Conservation (phyloP, 106 monocot genomes). For the Apostasia ramifera region DNA sequence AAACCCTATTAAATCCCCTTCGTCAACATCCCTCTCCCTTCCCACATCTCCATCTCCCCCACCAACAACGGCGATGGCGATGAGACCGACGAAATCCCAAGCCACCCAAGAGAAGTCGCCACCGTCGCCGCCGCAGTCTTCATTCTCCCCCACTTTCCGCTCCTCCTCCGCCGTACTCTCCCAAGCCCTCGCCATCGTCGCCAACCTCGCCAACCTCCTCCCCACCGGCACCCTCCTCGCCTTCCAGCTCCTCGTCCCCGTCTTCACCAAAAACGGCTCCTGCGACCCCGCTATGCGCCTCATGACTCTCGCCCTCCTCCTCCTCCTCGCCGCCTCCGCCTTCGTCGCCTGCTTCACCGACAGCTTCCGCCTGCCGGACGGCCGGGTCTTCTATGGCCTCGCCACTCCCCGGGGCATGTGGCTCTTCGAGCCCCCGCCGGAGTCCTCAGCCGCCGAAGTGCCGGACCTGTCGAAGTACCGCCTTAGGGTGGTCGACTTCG, state of each 20-base stretch:
- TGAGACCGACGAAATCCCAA: no score
- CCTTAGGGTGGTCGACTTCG: slow-evolving; percentile 41
- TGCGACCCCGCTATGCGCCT: slow-evolving; percentile 50
- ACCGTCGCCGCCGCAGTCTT: slow-evolving; percentile 5
- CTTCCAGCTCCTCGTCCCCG: slow-evolving; percentile 69
- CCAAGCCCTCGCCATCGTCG: slow-evolving; percentile 46
- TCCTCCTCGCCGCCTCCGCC: slow-evolving; percentile 51
- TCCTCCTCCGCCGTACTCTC: slow-evolving; percentile 10
- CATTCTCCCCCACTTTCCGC: neutral
- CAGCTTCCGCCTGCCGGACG: slow-evolving; percentile 28
- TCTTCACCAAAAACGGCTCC: slow-evolving; percentile 63
- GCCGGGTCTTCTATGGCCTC: slow-evolving; percentile 49
- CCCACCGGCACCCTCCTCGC: slow-evolving; percentile 87
- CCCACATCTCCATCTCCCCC: no score
- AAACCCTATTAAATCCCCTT: no score
- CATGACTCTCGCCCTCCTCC: slow-evolving; percentile 42
- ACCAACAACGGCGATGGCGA: no score
- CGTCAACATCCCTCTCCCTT: no score
- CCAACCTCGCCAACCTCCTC: slow-evolving; percentile 71
- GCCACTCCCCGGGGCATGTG: slow-evolving; percentile 56
- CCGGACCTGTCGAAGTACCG: slow-evolving; percentile 47
- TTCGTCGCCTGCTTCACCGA: slow-evolving; percentile 76
- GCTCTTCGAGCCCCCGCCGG: slow-evolving; percentile 44
- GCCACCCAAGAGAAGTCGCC: neutral
- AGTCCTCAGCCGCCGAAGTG: neutral